Evolutionary conservation across 352 stramenopile species (phyloP).

Genomic region (Blastocystis sp.): DNA sequence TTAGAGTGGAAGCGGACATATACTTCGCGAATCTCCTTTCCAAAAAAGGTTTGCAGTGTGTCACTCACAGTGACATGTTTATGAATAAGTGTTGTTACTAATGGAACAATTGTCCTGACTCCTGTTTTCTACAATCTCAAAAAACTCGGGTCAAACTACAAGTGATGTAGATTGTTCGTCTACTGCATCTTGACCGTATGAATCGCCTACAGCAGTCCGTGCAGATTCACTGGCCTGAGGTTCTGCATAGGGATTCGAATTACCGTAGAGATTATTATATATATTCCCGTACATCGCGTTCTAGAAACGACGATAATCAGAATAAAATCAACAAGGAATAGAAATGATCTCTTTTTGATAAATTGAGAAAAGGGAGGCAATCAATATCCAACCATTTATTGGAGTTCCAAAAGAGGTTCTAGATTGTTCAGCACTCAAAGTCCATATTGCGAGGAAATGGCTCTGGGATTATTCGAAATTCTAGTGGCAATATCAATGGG

Average conservation of each 20-base stretch:
- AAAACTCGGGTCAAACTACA: background rate
- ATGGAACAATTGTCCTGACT: background rate
- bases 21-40: background rate
- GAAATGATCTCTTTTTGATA: background rate
- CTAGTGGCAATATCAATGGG: background rate
- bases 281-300: background rate
- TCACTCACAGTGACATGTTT: background rate
- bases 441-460: background rate
- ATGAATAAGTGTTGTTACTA: background rate
- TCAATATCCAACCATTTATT: background rate
- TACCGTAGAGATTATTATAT: constrained; percentile 2
- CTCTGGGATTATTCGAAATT: background rate
- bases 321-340: too few relatives aligned
- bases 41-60: background rate
- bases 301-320: background rate
- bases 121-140: background rate
- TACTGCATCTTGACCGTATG: background rate
- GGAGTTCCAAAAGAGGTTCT: background rate
- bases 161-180: background rate
- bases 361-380: background rate
- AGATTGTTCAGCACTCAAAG: background rate
- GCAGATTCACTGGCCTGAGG: background rate
- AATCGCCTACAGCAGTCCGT: background rate
- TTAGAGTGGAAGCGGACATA: background rate
- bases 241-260: background rate